Evolutionary conservation across 1,284 basidiomycete species (phyloP), one percentile per base, ranked within the genome.

Genomic region (Sanguinoderma infundibulare): DNA sequence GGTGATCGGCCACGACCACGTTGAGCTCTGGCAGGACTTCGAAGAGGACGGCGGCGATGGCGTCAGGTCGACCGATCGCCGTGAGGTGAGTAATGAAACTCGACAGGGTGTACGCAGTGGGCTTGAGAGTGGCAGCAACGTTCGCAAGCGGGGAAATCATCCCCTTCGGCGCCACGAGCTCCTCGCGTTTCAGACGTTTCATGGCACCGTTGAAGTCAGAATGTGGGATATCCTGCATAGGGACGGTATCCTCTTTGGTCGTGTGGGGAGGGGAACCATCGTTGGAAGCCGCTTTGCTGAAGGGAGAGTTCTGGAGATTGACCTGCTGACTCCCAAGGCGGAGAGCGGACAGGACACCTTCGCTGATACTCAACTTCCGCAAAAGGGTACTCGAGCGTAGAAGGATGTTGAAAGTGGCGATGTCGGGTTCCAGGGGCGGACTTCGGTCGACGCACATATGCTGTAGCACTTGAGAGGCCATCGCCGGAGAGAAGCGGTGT

Each of bases 371-470:
- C 24, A 78, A 74, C 51, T 79, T 72, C n/a, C 82, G 78, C 59
- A 87, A 55, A n/a, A 88, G 70, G 0, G 84, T 83, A 1, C 81
- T 81, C 1, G 83, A 77, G 24, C 86, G 79, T 4, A 90, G 61
- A 22, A 91, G 70, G 47, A 86, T 85, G 63, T 87, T 89, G 70
- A 81, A 82, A 0, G 87, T 87, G 14, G 74, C 70, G 3, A 75
- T 74, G 61, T 83, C 77, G 0, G 86, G 84, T 28, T 72, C 61
- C 10, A 85, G 66, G 5, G 76, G 71, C 4, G 77, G 76, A 2
- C 74, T 55, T 24, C 82, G 79, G 4, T 75, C 59, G 15, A 73
- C 67, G 28, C 74, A 74, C 86, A 90, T 89, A 62, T 89, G 83
- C 8, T 81, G 66, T 17, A 91, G 69, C 5, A 91, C 72, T 9